Base-by-base conservation (phyloP, 169 alveolate genomes). In the Plasmodium cynomolgi region DNA sequence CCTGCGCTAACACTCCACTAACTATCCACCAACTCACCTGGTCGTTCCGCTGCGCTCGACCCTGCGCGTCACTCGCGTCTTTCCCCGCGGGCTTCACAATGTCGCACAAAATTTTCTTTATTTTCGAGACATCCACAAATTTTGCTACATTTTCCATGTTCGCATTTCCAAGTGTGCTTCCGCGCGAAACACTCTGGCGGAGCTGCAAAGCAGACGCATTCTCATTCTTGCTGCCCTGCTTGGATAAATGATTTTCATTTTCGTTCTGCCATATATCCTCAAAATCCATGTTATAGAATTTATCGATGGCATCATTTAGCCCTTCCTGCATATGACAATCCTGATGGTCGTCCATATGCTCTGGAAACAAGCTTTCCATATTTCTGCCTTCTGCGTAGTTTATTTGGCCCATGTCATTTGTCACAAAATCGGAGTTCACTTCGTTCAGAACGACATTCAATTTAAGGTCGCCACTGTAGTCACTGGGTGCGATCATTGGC, bases 81-180 rank as follows among this genome's bases (percentile, higher is more conserved):
- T 80, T 71, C 50, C 73, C 94, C n/a, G 44, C 74, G 20, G 94
- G 90, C 79, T 79, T 88, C 31, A 88, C 94, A 37, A 88, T 80
- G 73, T 88, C 83, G 44, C 88, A 88, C 23, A 88, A 50, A 13
- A 88, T 88, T 26, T 88, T 77, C 23, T 88, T 88, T 34, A 88
- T 80, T 71, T 88, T 88, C 1, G 94, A 79, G 44, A 88, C 94
- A 31, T 88, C 94, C 26, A 88, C 94, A 81, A 88, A 88, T 88
- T 88, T 88, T 1, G 94, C 71, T 1, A 88, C 26, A 88, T 80
- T 77, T 41, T 88, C 94, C 41, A 81, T 41, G 33, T 58, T 37
- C 37, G 71, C 71, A 88, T 62, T 56, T 37, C 91, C 94, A 9
- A 71, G 73, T 17, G 83, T 41, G 47, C 47, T 88, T 5, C 91